Evolutionary conservation across 345 rosid species (phyloP), one percentile per base, ranked within the genome.

Genomic region (Populus ilicifolia): DNA sequence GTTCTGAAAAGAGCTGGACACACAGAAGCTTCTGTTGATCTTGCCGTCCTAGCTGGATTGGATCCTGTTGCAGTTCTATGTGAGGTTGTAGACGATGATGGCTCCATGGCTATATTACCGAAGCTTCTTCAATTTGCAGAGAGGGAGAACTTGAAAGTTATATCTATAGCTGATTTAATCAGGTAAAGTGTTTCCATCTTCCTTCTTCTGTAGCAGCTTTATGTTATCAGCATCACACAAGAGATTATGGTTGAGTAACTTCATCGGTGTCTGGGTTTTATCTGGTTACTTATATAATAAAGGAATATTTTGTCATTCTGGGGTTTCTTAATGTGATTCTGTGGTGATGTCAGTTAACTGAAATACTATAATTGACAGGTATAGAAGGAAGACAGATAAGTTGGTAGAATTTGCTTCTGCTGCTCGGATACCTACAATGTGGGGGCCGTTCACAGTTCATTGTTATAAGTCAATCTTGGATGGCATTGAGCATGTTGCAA

Each of bases 401-500:
- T 46, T 95, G 71, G 90, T 93, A 44, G 99, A 92, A 20, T 83
- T 80, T 81, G 86, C 96, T 75, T 86, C 93, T 78, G 94, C 93
- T 9, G 94, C 99, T 75, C 79, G 81, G 78, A 85, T 95, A 69
- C 99, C 99, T 0, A 95, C 99, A 66, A 88, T 85, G 91, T 93
- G 99, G 99, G 98, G 98, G 27, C 92, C 93, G 68, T 95, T 95
- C 81, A 89, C 80, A 20, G 96, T 94, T 44, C 85, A 90, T 75
- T 95, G 97, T 78, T 91, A 91, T 75, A 87, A 79, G 80, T 95
- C 99, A 6, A 78, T 85, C 67, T n/a, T 95, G 75, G 99, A 95
- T 81, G 98, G 96, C 67, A 95, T 90, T 64, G 97, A 94, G 85
- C 99, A 95, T 85, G 89, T 95, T 78, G 99, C 99, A 18, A 95